Percentiles rank a stretch among this genome's conserved stretches.
These are phyloP conservation scores for Discostella pseudostelligera DNA, from an alignment of 108 stramenopile species.

Conservation along the genomic window DNA sequence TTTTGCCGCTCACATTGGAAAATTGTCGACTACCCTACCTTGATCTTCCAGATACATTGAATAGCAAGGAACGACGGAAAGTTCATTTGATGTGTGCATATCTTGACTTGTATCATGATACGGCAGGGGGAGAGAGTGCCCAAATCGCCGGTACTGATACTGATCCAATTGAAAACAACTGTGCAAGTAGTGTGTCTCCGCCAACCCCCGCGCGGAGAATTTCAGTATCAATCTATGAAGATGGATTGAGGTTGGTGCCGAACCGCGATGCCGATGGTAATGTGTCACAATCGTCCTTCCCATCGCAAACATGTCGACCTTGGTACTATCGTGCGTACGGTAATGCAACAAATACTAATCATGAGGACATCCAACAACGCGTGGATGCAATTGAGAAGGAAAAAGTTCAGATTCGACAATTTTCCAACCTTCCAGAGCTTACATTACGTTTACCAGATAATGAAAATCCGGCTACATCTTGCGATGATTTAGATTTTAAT, in stretches of 20 bases:
- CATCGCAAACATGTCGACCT: conserved; percentile 45
- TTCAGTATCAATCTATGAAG: conserved; percentile 54
- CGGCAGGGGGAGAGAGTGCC: conserved; percentile 27
- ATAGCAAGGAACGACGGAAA: conserved; percentile 53
- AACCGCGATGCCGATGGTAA: conserved; percentile 7
- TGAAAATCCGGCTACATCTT: conserved; percentile 38
- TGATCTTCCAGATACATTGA: conserved; percentile 57
- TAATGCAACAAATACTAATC: conserved; percentile 8
- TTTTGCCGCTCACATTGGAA: conserved; percentile 47
- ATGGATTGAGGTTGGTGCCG: conserved; percentile 56
- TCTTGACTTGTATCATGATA: conserved; percentile 55
- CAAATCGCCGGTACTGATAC: background rate
- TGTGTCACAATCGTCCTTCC: conserved; percentile 10
- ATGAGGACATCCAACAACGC: conserved; percentile 8
- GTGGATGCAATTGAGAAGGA: conserved; percentile 19
- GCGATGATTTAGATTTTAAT: conserved; percentile 54
- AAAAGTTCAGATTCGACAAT: conserved; percentile 31
- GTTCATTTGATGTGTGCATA: conserved; percentile 65
- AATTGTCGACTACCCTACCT: conserved; percentile 54
- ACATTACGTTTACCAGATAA: conserved; percentile 21
- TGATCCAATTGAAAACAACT: conserved; percentile 14
- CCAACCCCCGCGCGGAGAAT: conserved; percentile 26
- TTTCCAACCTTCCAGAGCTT: conserved; percentile 31
- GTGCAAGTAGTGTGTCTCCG: background rate
- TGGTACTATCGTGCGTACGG: conserved; percentile 55